Conservation (phyloP, 306 rosid species). For the Vicia villosa region DNA sequence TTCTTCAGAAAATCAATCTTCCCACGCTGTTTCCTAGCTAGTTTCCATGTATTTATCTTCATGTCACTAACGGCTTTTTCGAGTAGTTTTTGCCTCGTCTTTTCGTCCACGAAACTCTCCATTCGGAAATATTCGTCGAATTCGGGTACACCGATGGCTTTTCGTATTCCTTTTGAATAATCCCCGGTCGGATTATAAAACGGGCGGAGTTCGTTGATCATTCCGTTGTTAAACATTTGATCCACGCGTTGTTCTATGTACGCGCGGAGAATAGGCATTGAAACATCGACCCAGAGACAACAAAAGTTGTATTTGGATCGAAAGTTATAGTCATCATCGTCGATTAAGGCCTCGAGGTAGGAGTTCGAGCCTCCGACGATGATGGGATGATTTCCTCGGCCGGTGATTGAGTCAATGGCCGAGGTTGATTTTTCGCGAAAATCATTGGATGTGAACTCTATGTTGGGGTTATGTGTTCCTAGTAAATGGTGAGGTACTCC, state of each 20-base stretch:
- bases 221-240: conserved; percentile 62
- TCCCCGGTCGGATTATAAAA: conserved; percentile 54
- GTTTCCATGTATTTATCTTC: conserved; percentile 59
- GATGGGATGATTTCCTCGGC: conserved; percentile 55
- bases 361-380: conserved; percentile 94
- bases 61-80: conserved; percentile 50
- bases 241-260: conserved; percentile 65
- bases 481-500: conserved; percentile 79
- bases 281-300: conserved; percentile 78
- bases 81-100: conserved; percentile 28
- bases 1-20: conserved; percentile 60
- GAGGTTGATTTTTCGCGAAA: conserved; percentile 50
- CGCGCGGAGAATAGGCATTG: conserved; percentile 46
- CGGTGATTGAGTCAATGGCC: conserved; percentile 49
- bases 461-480: conserved; percentile 53
- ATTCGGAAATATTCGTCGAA: conserved; percentile 61
- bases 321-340: conserved; percentile 51
- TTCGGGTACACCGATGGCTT: conserved; percentile 89
- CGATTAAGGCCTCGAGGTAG: conserved; percentile 67
- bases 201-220: conserved; percentile 59
- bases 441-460: conserved; percentile 56
- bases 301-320: conserved; percentile 61
- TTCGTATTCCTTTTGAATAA: conserved; percentile 61
- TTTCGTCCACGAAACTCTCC: conserved; percentile 39
- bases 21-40: conserved; percentile 61